Base-by-base conservation (phyloP, 495 filamentous ascomycete genomes). In the Xeromyces bisporus region DNA sequence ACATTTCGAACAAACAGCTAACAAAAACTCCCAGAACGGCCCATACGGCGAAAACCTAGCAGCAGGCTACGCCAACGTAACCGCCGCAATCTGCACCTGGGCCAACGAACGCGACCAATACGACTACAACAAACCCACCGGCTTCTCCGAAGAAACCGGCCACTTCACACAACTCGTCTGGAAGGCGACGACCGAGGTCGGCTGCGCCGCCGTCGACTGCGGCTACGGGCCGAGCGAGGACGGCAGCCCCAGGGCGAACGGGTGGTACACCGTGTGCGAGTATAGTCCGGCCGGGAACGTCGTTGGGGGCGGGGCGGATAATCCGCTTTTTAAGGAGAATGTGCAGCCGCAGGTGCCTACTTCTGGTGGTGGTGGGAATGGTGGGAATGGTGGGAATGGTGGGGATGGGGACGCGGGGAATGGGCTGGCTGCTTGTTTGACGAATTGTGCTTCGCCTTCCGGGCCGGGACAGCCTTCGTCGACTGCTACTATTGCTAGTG, bases 101-200 rank as follows among this genome's bases (percentile, higher is more conserved):
- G 79, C 66, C 8, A 41, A 70, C 37, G 82, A 89, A 51, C 37
- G 65, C 8, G 31, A 38, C 0, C 17, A 53, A 4, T 87, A 84
- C 41, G 46, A 82, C 37, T 83, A 66, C 50, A 8, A 41, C 0
- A 42, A 55, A 2, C 55, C 61, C 6, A 60, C 66, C 0, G 62
- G 58, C 0, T 85, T 79, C 47, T 54, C 37, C 6, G 64, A 78
- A 36, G 41, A 52, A 11, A 84, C 80, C n/a, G 82, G 80, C 0
- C 81, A 91, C 53, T 91, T 83, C 49, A 83, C 81, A 15, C 80
- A 86, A 58, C 47, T 91, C 26, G 80, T 87, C 1, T 91, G 82
- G 82, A 71, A 67, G 48, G 55, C 59, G 20, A 84, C 78, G 7
- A 75, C 51, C 12, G 51, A 62, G 26, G 68, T 85, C 0, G 82